Conservation (phyloP, 352 stramenopile genomes). For the Pythium monospermum region DNA sequence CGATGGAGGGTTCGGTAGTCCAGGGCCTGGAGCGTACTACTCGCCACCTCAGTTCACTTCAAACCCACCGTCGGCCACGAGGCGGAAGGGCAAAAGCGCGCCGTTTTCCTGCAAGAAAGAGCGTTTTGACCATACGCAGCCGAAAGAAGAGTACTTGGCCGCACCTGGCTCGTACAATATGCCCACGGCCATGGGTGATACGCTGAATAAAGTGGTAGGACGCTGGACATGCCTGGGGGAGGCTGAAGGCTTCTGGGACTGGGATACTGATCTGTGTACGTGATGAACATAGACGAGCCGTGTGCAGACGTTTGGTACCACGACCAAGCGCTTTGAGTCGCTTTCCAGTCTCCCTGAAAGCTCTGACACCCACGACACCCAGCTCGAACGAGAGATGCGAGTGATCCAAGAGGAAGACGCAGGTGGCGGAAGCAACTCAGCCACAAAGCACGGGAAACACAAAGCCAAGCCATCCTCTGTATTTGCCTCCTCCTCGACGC, state of each 20-base stretch:
- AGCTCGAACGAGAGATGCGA: conserved; percentile 61
- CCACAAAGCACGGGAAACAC: conserved; percentile 14
- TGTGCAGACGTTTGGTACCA: conserved; percentile 66
- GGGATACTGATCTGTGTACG: not conserved
- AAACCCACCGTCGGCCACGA: conserved; percentile 20
- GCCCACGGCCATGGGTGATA: conserved; percentile 43
- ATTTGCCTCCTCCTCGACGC: conserved; percentile 61
- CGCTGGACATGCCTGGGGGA: not conserved
- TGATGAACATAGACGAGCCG: conserved; percentile 51
- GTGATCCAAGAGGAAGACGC: conserved; percentile 16
- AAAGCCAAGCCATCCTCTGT: conserved; percentile 48
- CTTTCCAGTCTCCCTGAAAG: conserved; percentile 20
- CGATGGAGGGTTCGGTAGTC: conserved; percentile 14
- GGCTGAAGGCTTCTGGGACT: not conserved
- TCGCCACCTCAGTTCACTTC: conserved; percentile 30
- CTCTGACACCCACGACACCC: conserved; percentile 37
- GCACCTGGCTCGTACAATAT: conserved; percentile 71
- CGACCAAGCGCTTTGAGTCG: conserved; percentile 69
- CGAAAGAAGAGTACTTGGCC: conserved; percentile 43
- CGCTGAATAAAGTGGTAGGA: conserved; percentile 68
- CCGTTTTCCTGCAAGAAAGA: conserved; percentile 71
- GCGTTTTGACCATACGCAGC: conserved; percentile 42
- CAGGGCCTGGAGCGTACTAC: conserved; percentile 56
- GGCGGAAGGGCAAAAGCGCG: conserved; percentile 37
- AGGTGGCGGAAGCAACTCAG: not conserved